Base-by-base conservation (phyloP, 306 rosid species). In the Calophaca sinica region DNA sequence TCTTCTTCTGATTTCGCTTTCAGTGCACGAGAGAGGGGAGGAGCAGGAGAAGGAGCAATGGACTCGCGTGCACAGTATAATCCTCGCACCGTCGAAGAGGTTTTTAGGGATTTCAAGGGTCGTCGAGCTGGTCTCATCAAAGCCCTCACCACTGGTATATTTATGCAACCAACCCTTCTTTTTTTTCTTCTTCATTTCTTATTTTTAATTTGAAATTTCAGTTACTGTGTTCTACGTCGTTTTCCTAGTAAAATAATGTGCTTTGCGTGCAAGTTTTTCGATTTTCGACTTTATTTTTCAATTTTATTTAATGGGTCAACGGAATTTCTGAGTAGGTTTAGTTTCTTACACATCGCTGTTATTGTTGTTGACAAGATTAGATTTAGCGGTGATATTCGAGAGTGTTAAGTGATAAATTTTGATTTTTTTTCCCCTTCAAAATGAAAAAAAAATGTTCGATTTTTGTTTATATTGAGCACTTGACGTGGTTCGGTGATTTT, bases 31-130 rank as follows among this genome's bases (percentile, higher is more conserved):
- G 65, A 46, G 36, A 60, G 14, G 62, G 3, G 64, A 62, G 60
- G 62, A 54, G 49, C 80, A 62, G 68, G 7, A n/a, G 77, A 68
- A 42, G 50, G 51, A 38, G 53, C 50, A 68, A 86, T 89, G 97
- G 89, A 89, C 53, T 89, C 87, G 74, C 86, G 84, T 44, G 79
- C 84, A 29, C 82, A 79, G 79, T 87, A 86, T 75, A 93, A 90
- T 86, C 94, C 96, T 64, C 98, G 96, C 42, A 87, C 98, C 20
- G 98, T 90, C 0, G 98, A 93, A 75, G 98, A 93, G 81, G 98
- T 93, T 75, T 93, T 89, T 81, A 85, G 89, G 82, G 98, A 93
- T 89, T 93, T 93, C 86, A 90, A 89, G 76, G 98, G 98, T 71
- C 92, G 98, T 32, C 65, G 98, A 83, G 79, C 87, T 45, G 98